A percentile compares a stretch with the other conserved stretches of the same genome.
Evolutionary conservation across 371 early-diverging fungal species (phyloP).

Genomic region (Mucor saturninus): DNA sequence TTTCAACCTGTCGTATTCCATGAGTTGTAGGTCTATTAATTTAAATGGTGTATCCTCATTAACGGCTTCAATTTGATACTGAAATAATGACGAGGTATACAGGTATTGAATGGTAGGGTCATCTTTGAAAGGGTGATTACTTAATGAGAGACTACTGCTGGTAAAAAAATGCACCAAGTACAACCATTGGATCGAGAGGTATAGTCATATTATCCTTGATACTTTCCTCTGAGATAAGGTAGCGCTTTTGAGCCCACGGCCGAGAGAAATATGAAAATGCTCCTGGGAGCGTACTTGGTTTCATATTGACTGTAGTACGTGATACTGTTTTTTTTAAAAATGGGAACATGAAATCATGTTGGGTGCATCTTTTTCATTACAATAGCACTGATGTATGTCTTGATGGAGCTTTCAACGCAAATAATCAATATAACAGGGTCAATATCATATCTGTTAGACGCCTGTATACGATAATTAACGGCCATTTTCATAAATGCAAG

Average conservation of each 20-base stretch:
- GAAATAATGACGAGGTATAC: no score
- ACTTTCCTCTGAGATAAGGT: constrained; percentile 12
- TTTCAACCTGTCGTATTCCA: constrained; percentile 15
- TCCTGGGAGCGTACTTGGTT: no score
- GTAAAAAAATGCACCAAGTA: constrained; percentile 18
- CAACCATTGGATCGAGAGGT: constrained; percentile 15
- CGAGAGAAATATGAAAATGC: no score
- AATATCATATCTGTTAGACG: constrained; percentile 14
- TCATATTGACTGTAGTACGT: no score
- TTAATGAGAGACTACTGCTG: constrained; percentile 3
- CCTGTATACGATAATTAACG: constrained; percentile 14
- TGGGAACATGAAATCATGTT: no score
- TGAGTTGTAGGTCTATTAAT: constrained; percentile 16
- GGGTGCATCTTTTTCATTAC: no score
- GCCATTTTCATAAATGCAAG: constrained; percentile 15
- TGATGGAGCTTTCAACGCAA: not conserved
- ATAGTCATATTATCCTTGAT: not conserved
- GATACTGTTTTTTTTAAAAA: no score
- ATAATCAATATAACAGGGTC: constrained; percentile 17
- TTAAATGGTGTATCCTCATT: constrained; percentile 9
- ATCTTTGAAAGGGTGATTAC: no score
- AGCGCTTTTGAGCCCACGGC: constrained; percentile 11
- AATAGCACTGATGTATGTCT: no score
- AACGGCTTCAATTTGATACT: constrained; percentile 11
- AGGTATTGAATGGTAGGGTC: no score